Base-by-base conservation (phyloP, 2,329 filamentous ascomycete genomes). In the Colletotrichum salicis region DNA sequence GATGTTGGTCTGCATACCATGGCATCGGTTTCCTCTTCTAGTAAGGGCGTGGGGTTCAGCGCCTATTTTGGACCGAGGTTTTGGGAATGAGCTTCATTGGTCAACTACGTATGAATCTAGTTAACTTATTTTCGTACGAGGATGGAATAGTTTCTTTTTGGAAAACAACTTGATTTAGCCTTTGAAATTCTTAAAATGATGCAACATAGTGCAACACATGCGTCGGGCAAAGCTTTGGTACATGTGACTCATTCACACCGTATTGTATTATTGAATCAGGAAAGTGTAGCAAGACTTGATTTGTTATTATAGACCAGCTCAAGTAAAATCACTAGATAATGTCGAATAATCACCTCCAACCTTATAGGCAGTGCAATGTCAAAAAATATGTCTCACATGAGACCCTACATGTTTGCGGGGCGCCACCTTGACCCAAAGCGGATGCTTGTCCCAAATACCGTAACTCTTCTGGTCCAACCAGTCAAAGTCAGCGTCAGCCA, bases 401-500 rank as follows among this genome's bases (percentile, higher is more conserved):
- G 4, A 10, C 1, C 12, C n/a, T 55, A 5, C 4, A 55, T 3
- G 22, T 37, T 59, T 52, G 6, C 69, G 69, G 13, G 59, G 65
- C 2, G 27, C 27, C 29, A 71, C 29, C 12, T 63, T 69, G 7
- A 71, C 65, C 65, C 69, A 69, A 4, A 74, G 70, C 7, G 72
- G 65, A 19, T 65, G 70, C 58, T 71, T 71, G 15, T 71, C 69
- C 69, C 69, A 71, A 29, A 71, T 71, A 4, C 69, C 69, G 35
- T 71, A 71, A 37, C 69, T 71, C 1, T 64, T 48, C 27, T 71
- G 69, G 22, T 76, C 67, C 8, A 84, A 79, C 83, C 84, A 85
- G 27, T 79, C 66, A 7, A 74, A 59, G 29, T 78, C 77, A n/a
- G 80, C 79, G 8, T 80, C 74, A 5, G 74, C 76, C 8, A 86